Evolutionary conservation across 1,284 basidiomycete genomes (phyloP).

Genomic region (Mycena sp.): DNA sequence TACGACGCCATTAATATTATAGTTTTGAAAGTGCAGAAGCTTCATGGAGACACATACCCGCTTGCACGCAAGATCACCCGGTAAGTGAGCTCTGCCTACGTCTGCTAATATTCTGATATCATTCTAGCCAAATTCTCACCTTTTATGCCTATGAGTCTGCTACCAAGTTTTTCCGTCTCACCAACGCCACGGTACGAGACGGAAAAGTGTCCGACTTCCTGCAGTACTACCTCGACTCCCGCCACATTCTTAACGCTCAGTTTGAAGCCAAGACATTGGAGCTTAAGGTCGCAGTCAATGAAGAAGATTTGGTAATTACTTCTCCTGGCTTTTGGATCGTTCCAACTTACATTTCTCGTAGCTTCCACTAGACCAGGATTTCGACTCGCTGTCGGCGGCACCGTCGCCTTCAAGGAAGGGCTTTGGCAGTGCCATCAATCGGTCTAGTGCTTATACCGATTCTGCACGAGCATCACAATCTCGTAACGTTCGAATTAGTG

Average conservation of each 20-base stretch:
- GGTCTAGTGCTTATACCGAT: no score
- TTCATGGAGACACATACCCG: background rate
- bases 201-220: conserved; percentile 9
- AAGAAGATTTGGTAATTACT: background rate
- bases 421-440: no score
- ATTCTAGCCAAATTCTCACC: background rate
- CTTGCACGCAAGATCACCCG: background rate
- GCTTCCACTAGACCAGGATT: background rate
- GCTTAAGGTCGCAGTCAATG: conserved; percentile 1
- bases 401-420: no score
- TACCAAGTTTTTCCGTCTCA: background rate
- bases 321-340: background rate
- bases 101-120: background rate
- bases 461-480: background rate
- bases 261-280: background rate
- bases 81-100: background rate
- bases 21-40: background rate
- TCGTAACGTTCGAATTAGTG: background rate
- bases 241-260: background rate
- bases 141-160: conserved; percentile 3
- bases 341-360: background rate
- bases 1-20: background rate
- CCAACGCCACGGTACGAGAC: background rate
- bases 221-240: background rate
- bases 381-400: no score